phyloP scores from a whole-genome alignment of 768 basidiomycete genomes.

The Stropharia rugosoannulata region DNA sequence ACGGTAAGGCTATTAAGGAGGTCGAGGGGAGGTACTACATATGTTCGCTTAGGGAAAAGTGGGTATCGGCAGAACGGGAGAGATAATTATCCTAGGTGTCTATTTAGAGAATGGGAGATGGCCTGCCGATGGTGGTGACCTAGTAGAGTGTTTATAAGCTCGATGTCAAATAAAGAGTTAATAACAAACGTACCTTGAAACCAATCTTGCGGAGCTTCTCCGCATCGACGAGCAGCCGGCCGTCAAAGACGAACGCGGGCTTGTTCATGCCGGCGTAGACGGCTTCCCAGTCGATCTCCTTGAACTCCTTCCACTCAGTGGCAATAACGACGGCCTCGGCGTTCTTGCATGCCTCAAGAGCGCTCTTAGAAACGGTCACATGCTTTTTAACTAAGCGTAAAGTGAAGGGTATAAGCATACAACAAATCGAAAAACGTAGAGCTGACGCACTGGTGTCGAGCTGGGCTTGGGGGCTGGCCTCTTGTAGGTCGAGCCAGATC shows the following conservation, averaged over 20 bases:
- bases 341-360: conserved; percentile 83
- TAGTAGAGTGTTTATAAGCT: conserved; percentile 4
- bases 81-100: neutral
- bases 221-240: conserved; percentile 83
- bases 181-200: conserved; percentile 63
- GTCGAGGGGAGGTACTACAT: neutral
- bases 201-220: conserved; percentile 82
- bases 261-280: conserved; percentile 92
- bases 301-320: conserved; percentile 98
- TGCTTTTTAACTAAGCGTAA: conserved; percentile 73
- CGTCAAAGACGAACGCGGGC: conserved; percentile 98
- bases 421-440: conserved; percentile 2
- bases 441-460: conserved; percentile 64
- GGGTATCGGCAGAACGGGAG: conserved; percentile 2
- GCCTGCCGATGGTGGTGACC: conserved; percentile 29
- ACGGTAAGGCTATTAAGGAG: neutral
- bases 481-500: conserved; percentile 81
- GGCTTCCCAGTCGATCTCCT: conserved; percentile 83
- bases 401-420: conserved; percentile 3
- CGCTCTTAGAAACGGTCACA: conserved; percentile 74
- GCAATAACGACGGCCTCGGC: conserved; percentile 95
- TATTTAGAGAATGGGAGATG: conserved; percentile 11
- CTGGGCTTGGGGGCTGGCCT: conserved; percentile 62
- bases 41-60: neutral
- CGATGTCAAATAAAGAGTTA: neutral